Base-by-base conservation (phyloP, 805 yeast species). In the Wickerhamiella musiphila region DNA sequence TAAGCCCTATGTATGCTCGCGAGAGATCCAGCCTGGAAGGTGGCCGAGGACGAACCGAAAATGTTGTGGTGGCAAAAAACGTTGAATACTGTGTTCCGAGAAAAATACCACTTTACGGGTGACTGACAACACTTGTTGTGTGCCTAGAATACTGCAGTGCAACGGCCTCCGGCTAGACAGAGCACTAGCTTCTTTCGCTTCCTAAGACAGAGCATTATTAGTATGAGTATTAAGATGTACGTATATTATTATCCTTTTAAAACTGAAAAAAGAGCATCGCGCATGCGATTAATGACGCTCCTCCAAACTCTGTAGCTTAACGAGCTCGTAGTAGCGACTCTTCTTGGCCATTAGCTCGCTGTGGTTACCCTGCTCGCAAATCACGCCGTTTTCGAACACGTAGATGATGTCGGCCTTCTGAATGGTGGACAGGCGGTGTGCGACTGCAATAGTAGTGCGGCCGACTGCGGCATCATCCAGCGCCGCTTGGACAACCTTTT, bases 381-480 rank as follows among this genome's bases (percentile, higher is more conserved):
- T 68, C 29, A 53, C 53, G 13, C 93, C 93, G 31, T 61, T 54
- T 31, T 66, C 65, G 36, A 81, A 55, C 35, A 76, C 69, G 33
- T 66, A 65, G 21, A 79, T 74, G 33, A 60, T 59, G 34, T 70
- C 66, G 0, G 92, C 73, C 38, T 66, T 63, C 37, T 63, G 60
- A 38, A 77, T 76, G 0, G 84, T 74, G 37, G 70, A 68, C 56
- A 81, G 61, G 42, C 93, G 61, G 55, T 81, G 93, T 5, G 93
- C 93, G 52, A 81, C 78, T 43, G 92, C 81, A 43, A 81, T 58
- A 23, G 82, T 74, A 4, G 93, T 79, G 46, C 93, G 74, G 24
- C 74, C 64, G 27, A 57, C 44, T 40, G 82, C 78, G 39, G 79
- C 86, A 12, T 54, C 60, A 17, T 64, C 66, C 36, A 75, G 71